A percentile compares a stretch with the other conserved stretches of the same genome.
phyloP scores from a whole-genome alignment of 176 grass and related monocot genomes.

The Zea luxurians region DNA sequence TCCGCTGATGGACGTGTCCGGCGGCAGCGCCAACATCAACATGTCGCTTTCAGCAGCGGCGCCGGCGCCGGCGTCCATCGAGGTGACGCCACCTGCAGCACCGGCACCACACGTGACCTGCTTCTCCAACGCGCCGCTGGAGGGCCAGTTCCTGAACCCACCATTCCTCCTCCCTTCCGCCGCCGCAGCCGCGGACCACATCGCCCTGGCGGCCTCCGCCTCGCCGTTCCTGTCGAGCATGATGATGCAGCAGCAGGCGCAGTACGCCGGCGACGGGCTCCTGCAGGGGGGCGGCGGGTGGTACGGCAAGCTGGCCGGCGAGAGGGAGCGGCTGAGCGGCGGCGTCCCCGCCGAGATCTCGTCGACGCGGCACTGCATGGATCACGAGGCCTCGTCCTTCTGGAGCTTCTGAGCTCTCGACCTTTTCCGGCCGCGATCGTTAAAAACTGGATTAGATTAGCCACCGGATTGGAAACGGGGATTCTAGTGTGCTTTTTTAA shows the following conservation, averaged over 20 bases:
- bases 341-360: conserved; percentile 50
- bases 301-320: conserved; percentile 44
- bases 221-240: conserved; percentile 28
- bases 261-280: conserved; percentile 38
- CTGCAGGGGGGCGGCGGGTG: conserved; percentile 36
- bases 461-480: background rate
- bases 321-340: conserved; percentile 41
- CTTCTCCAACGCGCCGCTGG: conserved; percentile 71
- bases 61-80: background rate
- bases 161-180: conserved; percentile 19
- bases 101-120: conserved; percentile 64
- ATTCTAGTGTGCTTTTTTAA: background rate
- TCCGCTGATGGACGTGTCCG: conserved; percentile 53
- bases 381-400: conserved; percentile 39
- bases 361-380: conserved; percentile 41
- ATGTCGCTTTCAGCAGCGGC: background rate
- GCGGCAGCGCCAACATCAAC: background rate
- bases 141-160: conserved; percentile 54
- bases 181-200: background rate
- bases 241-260: background rate
- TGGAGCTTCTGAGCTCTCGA: conserved; percentile 39
- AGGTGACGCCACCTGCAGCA: background rate
- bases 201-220: background rate
- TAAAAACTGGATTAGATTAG: background rate
- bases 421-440: background rate